Evolutionary conservation across 148 eudicot species (phyloP).

Genomic region (Fagopyrum tataricum): DNA sequence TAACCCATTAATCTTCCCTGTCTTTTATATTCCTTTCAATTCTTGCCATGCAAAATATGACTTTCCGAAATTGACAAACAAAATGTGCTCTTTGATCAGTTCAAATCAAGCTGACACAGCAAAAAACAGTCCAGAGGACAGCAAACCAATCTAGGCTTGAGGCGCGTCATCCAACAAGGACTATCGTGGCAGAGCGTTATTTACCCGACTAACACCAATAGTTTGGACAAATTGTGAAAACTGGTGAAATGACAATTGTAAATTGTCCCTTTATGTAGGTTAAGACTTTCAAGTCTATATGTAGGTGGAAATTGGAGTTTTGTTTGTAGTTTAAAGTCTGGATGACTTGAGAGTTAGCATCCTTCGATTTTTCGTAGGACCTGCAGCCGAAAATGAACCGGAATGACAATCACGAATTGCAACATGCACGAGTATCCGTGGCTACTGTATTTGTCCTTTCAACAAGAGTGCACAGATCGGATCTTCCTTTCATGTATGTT

Average conservation of each 20-base stretch:
- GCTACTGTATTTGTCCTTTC: not conserved
- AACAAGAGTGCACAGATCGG: not conserved
- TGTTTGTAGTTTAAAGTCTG: not conserved
- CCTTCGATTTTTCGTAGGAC: not conserved
- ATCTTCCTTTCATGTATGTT: too few relatives aligned
- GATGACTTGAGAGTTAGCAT: not conserved
- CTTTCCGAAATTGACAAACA: not conserved
- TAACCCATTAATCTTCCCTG: not conserved
- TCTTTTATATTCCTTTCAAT: not conserved
- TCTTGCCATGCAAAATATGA: not conserved
- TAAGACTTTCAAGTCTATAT: not conserved
- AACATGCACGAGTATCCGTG: not conserved
- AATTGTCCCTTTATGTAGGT: conserved; percentile 3
- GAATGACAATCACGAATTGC: not conserved
- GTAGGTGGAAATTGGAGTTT: not conserved
- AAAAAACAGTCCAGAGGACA: not conserved
- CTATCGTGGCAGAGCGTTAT: not conserved
- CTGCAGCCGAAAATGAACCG: not conserved
- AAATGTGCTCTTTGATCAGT: not conserved
- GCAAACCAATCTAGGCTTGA: not conserved
- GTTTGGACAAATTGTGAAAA: not conserved
- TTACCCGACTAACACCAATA: not conserved
- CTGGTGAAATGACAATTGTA: not conserved
- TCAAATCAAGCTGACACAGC: not conserved
- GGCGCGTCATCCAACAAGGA: not conserved